Evolutionary conservation across 2,329 filamentous ascomycete species (phyloP), one percentile per base, ranked within the genome.

Genomic region (Cytospora chrysosperma): DNA sequence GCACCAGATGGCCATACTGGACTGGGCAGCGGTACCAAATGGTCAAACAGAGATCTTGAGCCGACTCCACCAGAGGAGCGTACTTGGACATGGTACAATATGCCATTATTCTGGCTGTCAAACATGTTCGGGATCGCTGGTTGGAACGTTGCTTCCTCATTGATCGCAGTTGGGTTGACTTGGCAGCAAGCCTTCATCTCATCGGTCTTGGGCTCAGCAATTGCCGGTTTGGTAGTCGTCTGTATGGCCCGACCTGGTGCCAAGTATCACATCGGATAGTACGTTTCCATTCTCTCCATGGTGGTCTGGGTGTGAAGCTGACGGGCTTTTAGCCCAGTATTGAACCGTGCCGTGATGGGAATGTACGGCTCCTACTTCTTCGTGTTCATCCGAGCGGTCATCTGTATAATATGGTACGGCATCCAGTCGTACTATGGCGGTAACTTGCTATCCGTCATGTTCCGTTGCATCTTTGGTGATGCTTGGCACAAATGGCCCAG

Each of bases 321-420:
- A 2, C 3, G 21, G 10, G 6, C 21, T 4, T 21, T 7, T 47
- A 47, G 43, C 65, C 74, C 77, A 15, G 72, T 78, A 13, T 73
- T 77, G 30, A 75, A 72, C 54, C 71, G 77, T 17, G 72, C 73
- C 0, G 71, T 75, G 26, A 76, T 76, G 74, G 77, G 77, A 19
- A 76, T 77, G 69, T 79, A 75, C 70, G 77, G 76, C n/a, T 73
- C 76, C 2, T 77, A 76, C 64, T 77, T 78, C 63, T 73, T 76
- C 63, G 72, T 79, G 50, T 75, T 73, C 65, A 73, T 73, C 56
- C 70, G 73, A 9, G 72, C 72, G 10, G 67, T 72, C 24, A 69
- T 75, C 8, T 72, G 71, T 61, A 71, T 74, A 30, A 72, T 74
- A 50, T 54, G 64, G 64, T 61, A 61, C 21, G 59, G 59, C 15